phyloP scores from a whole-genome alignment of 257 asterid genomes.

The Echium plantagineum region DNA sequence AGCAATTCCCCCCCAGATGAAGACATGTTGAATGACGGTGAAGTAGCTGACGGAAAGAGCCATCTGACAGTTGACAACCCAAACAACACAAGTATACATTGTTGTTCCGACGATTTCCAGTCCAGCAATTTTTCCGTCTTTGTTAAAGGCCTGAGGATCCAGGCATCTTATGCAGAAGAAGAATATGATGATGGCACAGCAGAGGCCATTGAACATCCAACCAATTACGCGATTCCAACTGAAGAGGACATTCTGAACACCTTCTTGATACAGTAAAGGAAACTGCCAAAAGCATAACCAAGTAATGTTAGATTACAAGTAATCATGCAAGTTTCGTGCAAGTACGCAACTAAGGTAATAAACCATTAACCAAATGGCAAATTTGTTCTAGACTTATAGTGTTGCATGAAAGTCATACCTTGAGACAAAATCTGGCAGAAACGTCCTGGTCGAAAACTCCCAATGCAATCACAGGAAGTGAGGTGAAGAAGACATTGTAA shows the following conservation, averaged over 20 bases:
- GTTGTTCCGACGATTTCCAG: constrained; percentile 57
- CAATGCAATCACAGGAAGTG: constrained; percentile 79
- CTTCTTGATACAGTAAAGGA: constrained; percentile 92
- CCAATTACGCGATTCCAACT: constrained; percentile 86
- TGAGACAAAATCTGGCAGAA: constrained; percentile 69
- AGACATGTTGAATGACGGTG: constrained; percentile 67
- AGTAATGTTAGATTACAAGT: constrained; percentile 6
- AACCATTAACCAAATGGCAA: too few relatives aligned
- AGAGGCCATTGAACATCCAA: constrained; percentile 88
- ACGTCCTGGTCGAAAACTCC: constrained; percentile 96
- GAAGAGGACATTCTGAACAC: constrained; percentile 79
- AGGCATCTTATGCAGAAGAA: constrained; percentile 49
- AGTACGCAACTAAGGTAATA: background rate
- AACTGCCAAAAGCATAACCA: constrained; percentile 34
- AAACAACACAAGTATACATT: constrained; percentile 73
- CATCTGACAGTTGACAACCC: constrained; percentile 91
- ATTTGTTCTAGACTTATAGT: constrained; percentile 43
- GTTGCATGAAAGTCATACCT: constrained; percentile 43
- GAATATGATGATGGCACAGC: constrained; percentile 63
- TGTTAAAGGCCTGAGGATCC: constrained; percentile 48
- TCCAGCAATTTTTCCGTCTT: constrained; percentile 55
- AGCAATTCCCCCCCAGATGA: constrained; percentile 90
- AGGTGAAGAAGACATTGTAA: constrained; percentile 86
- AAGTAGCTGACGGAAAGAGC: constrained; percentile 82
- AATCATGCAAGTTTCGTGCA: background rate